These are phyloP conservation scores for Talaromyces adpressus DNA, from an alignment of 495 filamentous ascomycete genomes.

Conservation along the genomic window DNA sequence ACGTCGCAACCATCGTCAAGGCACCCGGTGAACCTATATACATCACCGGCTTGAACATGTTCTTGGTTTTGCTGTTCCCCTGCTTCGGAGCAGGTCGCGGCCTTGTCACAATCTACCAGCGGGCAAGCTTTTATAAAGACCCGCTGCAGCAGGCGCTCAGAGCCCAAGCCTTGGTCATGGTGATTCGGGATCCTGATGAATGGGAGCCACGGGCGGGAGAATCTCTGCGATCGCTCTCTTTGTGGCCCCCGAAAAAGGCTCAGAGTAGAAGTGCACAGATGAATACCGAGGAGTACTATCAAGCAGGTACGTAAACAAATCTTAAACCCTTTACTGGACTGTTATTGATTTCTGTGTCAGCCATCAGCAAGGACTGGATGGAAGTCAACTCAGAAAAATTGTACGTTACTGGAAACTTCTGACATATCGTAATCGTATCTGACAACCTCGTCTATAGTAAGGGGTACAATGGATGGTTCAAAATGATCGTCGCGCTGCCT, in stretches of 20 bases:
- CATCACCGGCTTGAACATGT: constrained; percentile 18
- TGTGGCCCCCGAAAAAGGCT: not conserved
- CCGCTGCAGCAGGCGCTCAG: constrained; percentile 19
- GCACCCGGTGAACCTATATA: constrained; percentile 26
- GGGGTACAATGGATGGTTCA: not conserved
- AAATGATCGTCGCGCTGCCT: not conserved
- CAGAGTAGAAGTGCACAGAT: not conserved
- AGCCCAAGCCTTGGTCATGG: constrained; percentile 27
- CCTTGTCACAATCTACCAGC: constrained; percentile 19
- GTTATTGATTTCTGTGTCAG: not conserved
- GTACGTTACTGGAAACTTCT: not conserved
- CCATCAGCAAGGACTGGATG: not conserved
- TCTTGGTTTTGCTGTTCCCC: constrained; percentile 24
- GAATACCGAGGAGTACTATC: not conserved
- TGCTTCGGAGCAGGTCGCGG: constrained; percentile 25
- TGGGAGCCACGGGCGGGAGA: constrained; percentile 21
- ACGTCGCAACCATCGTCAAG: constrained; percentile 35
- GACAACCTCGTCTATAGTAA: not conserved
- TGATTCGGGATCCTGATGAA: constrained; percentile 17
- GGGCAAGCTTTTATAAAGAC: constrained; percentile 17
- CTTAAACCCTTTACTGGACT: not conserved
- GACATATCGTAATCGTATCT: not conserved
- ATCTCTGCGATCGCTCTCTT: not conserved
- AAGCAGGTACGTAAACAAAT: not conserved
- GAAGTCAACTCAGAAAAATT: not conserved